Evolutionary conservation across 1,284 basidiomycete species (phyloP).

Genomic region (Sanguinoderma infundibulare): DNA sequence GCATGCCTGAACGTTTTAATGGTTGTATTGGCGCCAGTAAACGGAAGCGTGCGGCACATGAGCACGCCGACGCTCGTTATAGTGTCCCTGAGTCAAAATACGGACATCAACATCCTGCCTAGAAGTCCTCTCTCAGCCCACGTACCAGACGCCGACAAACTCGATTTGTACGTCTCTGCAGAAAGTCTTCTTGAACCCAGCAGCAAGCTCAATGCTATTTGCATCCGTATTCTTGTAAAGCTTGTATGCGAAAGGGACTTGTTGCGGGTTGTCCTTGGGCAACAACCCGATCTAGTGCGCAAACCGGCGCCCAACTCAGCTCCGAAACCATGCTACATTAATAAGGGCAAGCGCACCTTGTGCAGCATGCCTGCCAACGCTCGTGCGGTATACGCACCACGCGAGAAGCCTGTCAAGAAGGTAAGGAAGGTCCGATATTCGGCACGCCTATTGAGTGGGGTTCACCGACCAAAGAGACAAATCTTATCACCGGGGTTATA

Average conservation of each 20-base stretch:
- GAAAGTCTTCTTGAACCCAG: conserved; percentile 57
- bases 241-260: conserved; percentile 61
- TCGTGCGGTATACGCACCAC: conserved; percentile 54
- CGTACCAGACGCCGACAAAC: conserved; percentile 47
- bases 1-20: conserved; percentile 50
- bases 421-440: background rate
- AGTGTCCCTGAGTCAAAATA: conserved; percentile 39
- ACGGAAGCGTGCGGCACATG: conserved; percentile 43
- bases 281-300: conserved; percentile 52
- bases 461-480: conserved; percentile 53
- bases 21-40: conserved; percentile 42
- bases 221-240: conserved; percentile 53
- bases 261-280: conserved; percentile 53
- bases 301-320: background rate
- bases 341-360: conserved; percentile 29
- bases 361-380: conserved; percentile 51
- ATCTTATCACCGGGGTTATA: conserved; percentile 54
- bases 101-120: too few relatives aligned
- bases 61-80: conserved; percentile 45
- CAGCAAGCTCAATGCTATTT: conserved; percentile 43
- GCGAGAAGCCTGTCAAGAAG: conserved; percentile 36
- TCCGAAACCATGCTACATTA: background rate
- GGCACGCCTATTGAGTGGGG: background rate
- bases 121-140: too few relatives aligned
- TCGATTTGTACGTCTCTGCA: conserved; percentile 53